Evolutionary conservation across 768 basidiomycete genomes (phyloP).

Genomic region (Leccinum longicurvipes): DNA sequence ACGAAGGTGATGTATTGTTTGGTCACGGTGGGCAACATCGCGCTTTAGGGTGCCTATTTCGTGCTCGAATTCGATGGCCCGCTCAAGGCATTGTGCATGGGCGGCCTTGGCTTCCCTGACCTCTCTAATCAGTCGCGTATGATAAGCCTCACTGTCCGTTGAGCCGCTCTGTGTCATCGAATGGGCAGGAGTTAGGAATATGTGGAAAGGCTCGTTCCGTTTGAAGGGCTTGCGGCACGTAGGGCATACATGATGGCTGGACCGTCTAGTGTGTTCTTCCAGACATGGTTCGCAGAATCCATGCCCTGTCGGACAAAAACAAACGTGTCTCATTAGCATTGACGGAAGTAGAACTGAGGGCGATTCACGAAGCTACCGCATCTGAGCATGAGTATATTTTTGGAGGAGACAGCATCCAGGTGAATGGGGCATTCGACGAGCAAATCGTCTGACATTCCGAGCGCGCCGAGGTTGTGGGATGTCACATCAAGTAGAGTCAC

Average conservation of each 20-base stretch:
- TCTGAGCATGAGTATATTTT: conserved; percentile 28
- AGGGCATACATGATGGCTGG: conserved; percentile 20
- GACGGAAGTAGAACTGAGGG: neutral
- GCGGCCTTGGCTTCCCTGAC: conserved; percentile 8
- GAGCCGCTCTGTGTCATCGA: conserved; percentile 3
- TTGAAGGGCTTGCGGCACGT: conserved; percentile 28
- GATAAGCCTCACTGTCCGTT: conserved; percentile 2
- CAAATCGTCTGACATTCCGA: conserved; percentile 16
- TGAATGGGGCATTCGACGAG: conserved; percentile 33
- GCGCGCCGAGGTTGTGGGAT: neutral
- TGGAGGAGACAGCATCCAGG: conserved; percentile 26
- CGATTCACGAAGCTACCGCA: conserved; percentile 24
- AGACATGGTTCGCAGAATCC: conserved; percentile 32
- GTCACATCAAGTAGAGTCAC: neutral
- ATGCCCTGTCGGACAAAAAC: conserved; percentile 24
- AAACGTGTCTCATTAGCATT: conserved; percentile 10
- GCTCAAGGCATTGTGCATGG: conserved; percentile 15
- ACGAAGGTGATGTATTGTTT: conserved; percentile 14
- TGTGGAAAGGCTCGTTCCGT: conserved; percentile 25
- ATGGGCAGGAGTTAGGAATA: conserved; percentile 25
- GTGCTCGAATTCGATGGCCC: conserved; percentile 4
- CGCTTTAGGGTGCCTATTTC: conserved; percentile 13
- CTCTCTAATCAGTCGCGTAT: conserved; percentile 11
- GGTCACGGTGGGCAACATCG: neutral
- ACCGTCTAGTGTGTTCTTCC: conserved; percentile 11